Evolutionary conservation across 768 basidiomycete species (phyloP), one percentile per base, ranked within the genome.

Genomic region (Suillus variegatus): DNA sequence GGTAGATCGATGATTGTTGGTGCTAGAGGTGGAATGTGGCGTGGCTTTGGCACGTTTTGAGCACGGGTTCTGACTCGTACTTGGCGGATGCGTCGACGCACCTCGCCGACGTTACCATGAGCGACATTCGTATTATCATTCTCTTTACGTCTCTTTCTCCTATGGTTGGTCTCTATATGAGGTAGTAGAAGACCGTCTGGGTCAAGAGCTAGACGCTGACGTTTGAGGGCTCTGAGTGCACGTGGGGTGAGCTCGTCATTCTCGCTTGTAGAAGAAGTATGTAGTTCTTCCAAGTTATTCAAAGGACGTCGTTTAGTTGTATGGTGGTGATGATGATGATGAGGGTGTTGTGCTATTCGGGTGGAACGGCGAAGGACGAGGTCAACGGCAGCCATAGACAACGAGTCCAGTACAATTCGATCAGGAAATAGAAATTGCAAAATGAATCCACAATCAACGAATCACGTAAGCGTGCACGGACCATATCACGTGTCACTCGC

Each of bases 151-250:
- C 73, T 73, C 58, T 67, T 73, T 55, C 51, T 68, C 6, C 51
- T 36, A n/a, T 52, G 41, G 6, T 18, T 35, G 4, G 36, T 16
- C 43, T 35, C 61, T 22, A 62, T 60, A 4, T 40, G 58, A 12
- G 69, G 51, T 10, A 75, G 49, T n/a, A 71, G 70, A 55, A 75
- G 63, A n/a, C 68, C 67, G 52, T 76, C 74, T 35, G 62, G 65
- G 73, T 76, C 76, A 68, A 73, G 69, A 1, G 76, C 25, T 68
- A 75, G 75, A 1, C 76, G 75, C 36, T 71, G 75, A 6, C 75
- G 75, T 36, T 76, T 76, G 70, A 76, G 75, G 0, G 75, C 75
- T 51, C 75, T 76, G 51, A 76, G 76, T 2, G 75, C 75, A 62
- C 75, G 75, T 46, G 75, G 75, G 0, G 75, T 76, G 65, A 76